Conservation (phyloP, 108 stramenopile genomes). For the Cyclostephanos tholiformis region DNA sequence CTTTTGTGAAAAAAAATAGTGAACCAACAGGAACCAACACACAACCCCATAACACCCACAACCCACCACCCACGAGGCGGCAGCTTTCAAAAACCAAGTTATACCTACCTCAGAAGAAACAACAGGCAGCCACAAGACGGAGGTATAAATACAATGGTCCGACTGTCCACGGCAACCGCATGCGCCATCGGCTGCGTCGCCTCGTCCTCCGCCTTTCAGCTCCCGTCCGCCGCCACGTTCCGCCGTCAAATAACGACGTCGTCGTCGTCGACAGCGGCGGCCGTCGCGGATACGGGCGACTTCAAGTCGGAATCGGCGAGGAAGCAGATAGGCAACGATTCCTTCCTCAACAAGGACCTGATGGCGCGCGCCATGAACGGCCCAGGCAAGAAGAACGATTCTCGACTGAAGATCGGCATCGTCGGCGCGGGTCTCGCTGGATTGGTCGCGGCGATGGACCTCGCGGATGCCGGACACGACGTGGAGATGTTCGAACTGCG, state of each 20-base stretch:
- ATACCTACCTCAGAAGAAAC: too few relatives aligned
- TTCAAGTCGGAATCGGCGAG: slow-evolving; percentile 85
- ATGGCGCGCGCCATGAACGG: slow-evolving; percentile 88
- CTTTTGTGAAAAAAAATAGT: too few relatives aligned
- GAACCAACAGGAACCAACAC: too few relatives aligned
- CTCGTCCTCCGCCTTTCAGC: slow-evolving; percentile 29
- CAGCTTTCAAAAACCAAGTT: too few relatives aligned
- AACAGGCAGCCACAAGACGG: too few relatives aligned
- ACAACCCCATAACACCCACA: too few relatives aligned
- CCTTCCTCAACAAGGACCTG: slow-evolving; percentile 86
- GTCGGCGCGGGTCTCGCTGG: slow-evolving; percentile 94
- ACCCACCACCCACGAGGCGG: too few relatives aligned
- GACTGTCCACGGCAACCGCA: slow-evolving; percentile 29
- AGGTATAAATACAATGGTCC: slow-evolving; percentile 28
- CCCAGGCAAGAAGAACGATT: slow-evolving; percentile 76
- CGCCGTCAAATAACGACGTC: slow-evolving; percentile 11
- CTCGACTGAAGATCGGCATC: slow-evolving; percentile 89
- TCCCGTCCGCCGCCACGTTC: slow-evolving; percentile 9
- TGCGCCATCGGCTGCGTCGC: slow-evolving; percentile 9
- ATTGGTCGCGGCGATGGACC: slow-evolving; percentile 95
- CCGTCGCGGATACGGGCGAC: slow-evolving; percentile 27
- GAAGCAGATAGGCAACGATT: slow-evolving; percentile 82
- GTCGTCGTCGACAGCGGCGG: neutral
- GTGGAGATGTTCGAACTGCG: slow-evolving; percentile 95
- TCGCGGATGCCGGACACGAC: slow-evolving; percentile 94